Evolutionary conservation across 176 grass and related monocot genomes (phyloP), one percentile per base, ranked within the genome.

Genomic region (Oryza longistaminata): DNA sequence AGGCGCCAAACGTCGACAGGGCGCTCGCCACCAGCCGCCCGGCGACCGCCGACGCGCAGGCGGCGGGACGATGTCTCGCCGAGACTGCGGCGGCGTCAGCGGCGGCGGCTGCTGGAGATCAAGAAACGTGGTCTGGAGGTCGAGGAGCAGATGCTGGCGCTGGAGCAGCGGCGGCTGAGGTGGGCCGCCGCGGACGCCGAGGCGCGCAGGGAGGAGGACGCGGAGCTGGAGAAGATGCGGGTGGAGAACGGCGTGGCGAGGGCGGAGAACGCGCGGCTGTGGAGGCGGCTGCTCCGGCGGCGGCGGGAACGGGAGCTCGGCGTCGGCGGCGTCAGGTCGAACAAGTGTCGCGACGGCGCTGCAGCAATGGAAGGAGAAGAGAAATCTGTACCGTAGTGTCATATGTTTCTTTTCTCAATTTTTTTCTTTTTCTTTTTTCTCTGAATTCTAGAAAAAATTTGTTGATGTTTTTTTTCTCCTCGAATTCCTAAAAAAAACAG

Each of bases 181-280:
- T 49, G 27, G 68, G 44, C 26, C 1, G 44, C 26, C 1, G 29
- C 29, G 29, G 29, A 11, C 1, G 44, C 26, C 1, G 29, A 11
- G 21, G 58, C 1, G 2, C 16, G 44, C 19, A 26, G 22, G 72
- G 49, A 12, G 44, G 62, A 76, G 27, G 35, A 37, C 35, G 35
- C 7, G 43, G 72, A 84, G 31, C 43, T 75, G 7, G 73, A 76
- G 72, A 66, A 19, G 60, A 66, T 73, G 81, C n/a, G 42, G 7
- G 11, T 66, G 7, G 71, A 74, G 26, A 73, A 83, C 4, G 26
- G n/a, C 7, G 66, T 1, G 42, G 19, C 74, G 26, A 46, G 15
- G 42, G 5, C 68, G 1, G 62, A 39, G 19, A 67, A 84, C 27
- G 13, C 67, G 1, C 61, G 25, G 58, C 19, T 84, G 42, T 33